A percentile compares a stretch with the other conserved stretches of the same genome.
Conservation (phyloP, 2,329 filamentous ascomycete species). For the Cytospora leucostoma region DNA sequence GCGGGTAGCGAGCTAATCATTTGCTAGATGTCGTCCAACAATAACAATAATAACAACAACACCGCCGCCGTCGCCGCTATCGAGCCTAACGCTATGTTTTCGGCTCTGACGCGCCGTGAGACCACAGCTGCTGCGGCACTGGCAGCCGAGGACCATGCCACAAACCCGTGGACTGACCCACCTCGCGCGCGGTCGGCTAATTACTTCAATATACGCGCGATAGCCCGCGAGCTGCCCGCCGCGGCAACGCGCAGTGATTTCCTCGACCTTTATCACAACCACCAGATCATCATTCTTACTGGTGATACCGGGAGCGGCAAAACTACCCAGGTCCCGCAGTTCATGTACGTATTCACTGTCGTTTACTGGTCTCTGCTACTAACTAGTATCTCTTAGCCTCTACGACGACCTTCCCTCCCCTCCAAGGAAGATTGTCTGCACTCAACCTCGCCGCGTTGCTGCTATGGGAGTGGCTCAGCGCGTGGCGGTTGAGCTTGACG, state of each 20-base stretch:
- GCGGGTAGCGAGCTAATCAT: background rate
- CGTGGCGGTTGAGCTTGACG: slow-evolving; percentile 95
- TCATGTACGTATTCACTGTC: no score
- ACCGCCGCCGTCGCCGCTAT: background rate
- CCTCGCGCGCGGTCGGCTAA: slow-evolving; percentile 67
- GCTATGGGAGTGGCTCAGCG: slow-evolving; percentile 98
- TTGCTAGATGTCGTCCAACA: background rate
- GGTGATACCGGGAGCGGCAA: slow-evolving; percentile 99
- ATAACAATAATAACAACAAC: no score
- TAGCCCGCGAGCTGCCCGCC: slow-evolving; percentile 82
- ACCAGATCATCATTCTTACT: slow-evolving; percentile 95
- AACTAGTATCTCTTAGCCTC: no score
- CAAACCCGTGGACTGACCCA: slow-evolving; percentile 81
- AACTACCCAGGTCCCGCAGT: slow-evolving; percentile 95
- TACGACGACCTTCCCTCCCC: no score
- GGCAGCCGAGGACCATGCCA: slow-evolving; percentile 74
- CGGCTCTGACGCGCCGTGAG: slow-evolving; percentile 71
- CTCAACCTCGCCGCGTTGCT: slow-evolving; percentile 93
- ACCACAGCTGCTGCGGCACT: slow-evolving; percentile 77
- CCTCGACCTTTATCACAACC: slow-evolving; percentile 80
- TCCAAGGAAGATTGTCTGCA: slow-evolving; percentile 98
- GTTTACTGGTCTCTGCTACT: no score
- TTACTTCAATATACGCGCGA: slow-evolving; percentile 88
- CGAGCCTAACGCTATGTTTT: slow-evolving; percentile 48
- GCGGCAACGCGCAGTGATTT: slow-evolving; percentile 91